Evolutionary conservation across 805 yeast species (phyloP).

Genomic region (Grigorovia transvaalensis): DNA sequence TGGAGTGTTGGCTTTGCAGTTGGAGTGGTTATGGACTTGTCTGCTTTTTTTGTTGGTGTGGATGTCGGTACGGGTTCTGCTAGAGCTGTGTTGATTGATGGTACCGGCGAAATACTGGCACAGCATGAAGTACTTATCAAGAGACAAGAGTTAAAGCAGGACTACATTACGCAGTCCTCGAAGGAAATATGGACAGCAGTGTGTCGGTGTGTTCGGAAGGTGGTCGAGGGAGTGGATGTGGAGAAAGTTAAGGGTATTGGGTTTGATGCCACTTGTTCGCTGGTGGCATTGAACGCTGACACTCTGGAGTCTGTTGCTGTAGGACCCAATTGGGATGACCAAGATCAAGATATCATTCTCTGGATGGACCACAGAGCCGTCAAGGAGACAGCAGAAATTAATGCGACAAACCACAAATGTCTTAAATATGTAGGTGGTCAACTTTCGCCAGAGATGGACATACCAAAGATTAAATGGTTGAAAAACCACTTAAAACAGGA

Average conservation of each 20-base stretch:
- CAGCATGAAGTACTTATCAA: constrained; percentile 71
- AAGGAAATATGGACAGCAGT: constrained; percentile 87
- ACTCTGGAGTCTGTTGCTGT: constrained; percentile 70
- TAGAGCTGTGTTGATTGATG: constrained; percentile 83
- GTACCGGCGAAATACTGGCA: constrained; percentile 69
- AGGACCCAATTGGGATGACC: constrained; percentile 77
- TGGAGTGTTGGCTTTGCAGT: not conserved
- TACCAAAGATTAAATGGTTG: constrained; percentile 95
- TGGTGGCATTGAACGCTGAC: constrained; percentile 64
- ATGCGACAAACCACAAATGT: constrained; percentile 67
- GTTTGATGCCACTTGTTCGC: constrained; percentile 94
- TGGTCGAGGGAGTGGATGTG: constrained; percentile 64
- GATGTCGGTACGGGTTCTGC: constrained; percentile 99
- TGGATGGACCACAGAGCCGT: constrained; percentile 99
- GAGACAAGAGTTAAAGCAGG: constrained; percentile 63
- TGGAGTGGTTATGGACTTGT: not conserved
- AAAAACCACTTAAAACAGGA: constrained; percentile 68
- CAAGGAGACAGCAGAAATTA: constrained; percentile 68
- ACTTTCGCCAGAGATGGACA: constrained; percentile 97
- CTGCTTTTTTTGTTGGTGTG: constrained; percentile 58
- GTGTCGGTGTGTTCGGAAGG: constrained; percentile 68
- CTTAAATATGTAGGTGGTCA: constrained; percentile 92
- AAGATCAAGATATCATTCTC: constrained; percentile 70
- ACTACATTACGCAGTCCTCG: constrained; percentile 75
- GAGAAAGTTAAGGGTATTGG: constrained; percentile 73